Base-by-base conservation (phyloP, 1,284 basidiomycete species). In the Papiliotrema terrestris region DNA sequence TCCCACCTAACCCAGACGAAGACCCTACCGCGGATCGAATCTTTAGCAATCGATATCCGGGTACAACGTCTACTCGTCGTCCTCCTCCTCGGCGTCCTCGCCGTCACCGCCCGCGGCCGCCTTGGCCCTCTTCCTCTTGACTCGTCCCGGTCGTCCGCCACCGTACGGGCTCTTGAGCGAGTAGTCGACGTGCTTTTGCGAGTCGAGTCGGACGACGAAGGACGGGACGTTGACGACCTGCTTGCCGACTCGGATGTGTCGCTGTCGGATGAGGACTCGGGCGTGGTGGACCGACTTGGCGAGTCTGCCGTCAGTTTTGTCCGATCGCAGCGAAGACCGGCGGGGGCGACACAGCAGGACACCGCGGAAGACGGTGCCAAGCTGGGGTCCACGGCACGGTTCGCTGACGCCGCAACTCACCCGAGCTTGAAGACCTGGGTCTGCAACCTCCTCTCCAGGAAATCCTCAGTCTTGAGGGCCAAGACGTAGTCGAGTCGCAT, bases 401-500 rank as follows among this genome's bases (percentile, higher is more conserved):
- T n/a, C n/a, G n/a, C 44, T 17, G 19, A 20, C 23, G 15, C 13
- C 29, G 22, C 20, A 9, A 69, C 68, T 44, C 48, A 69, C 67
- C 74, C 75, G 54, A 85, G 87, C 86, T 98, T 98, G 90, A 98
- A 98, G 71, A 99, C 96, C 83, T 98, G 96, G 55, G 96, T 99
- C 83, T 98, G 96, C 71, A 99, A 82, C 71, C 96, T 83, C 71
- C 96, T 86, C 84, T 99, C 96, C 86, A 99, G 88, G 87, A 99
- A 99, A 81, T 98, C 95, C 81, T 99, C 95, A 70, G 98, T 88
- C 84, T 98, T 98, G 76, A 98, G 83, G 57, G 94, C 94, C 76
- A 98, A 83, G 82, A 98, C 95, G 87, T 98, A 98, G 89, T 98
- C 93, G 80, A 97, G 89, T 81, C 92, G 87, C 96, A 98, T 98